Conservation (phyloP, 2,329 filamentous ascomycete species). For the Venturia pyrina region DNA sequence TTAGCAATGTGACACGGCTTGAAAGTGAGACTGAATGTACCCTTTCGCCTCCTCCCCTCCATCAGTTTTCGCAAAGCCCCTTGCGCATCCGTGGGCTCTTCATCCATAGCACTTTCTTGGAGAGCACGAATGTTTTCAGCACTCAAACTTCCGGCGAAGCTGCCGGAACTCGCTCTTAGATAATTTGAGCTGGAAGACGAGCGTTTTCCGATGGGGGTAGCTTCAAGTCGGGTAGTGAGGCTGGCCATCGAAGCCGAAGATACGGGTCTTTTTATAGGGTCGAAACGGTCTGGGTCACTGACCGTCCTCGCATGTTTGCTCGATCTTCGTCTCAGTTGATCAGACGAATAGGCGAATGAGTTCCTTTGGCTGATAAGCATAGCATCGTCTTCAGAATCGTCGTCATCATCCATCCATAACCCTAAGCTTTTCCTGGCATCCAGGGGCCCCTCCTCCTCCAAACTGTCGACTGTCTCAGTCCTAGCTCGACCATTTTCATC, state of each 20-base stretch:
- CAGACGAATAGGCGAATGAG: constrained; percentile 24
- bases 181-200: constrained; percentile 9
- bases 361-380: constrained; percentile 25
- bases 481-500: constrained; percentile 38
- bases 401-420: constrained; percentile 18
- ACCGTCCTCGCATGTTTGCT: constrained; percentile 27
- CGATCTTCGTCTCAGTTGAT: constrained; percentile 20
- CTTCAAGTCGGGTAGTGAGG: constrained; percentile 22
- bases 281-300: constrained; percentile 21
- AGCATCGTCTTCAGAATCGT: constrained; percentile 24
- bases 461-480: constrained; percentile 30
- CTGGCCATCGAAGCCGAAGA: constrained; percentile 23
- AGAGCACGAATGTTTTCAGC: constrained; percentile 12
- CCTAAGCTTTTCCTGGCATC: not conserved
- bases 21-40: constrained; percentile 18
- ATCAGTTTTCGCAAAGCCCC: constrained; percentile 31
- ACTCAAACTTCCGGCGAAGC: constrained; percentile 21
- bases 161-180: constrained; percentile 25
- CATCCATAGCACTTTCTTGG: constrained; percentile 6
- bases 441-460: not conserved
- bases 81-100: constrained; percentile 23
- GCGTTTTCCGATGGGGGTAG: constrained; percentile 6
- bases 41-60: constrained; percentile 25
- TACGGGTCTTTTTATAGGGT: constrained; percentile 25
- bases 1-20: constrained; percentile 2